Base-by-base conservation (phyloP, 2,329 filamentous ascomycete species). In the Paramyrothecium roridum region DNA sequence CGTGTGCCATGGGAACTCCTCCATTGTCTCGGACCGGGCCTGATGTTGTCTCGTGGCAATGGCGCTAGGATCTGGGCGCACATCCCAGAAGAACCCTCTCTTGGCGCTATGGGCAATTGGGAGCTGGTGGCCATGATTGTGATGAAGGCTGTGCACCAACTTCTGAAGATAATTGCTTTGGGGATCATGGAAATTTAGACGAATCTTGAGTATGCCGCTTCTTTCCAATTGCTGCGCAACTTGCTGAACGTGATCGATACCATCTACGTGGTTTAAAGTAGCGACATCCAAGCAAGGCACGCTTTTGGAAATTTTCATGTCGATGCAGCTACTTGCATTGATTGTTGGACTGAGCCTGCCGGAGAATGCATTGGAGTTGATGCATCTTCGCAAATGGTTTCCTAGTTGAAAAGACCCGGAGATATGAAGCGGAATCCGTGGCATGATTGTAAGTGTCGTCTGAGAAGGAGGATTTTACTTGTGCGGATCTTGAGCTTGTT, bases 81-180 rank as follows among this genome's bases (percentile, higher is more conserved):
- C 66, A 47, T 77, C 74, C 74, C 75, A 77, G 57, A 77, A 77
- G 74, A 73, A 77, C 3, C 74, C 74, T 3, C 68, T 66, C 0
- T 62, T 67, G 1, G 74, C 72, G 55, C 73, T 76, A 56, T 77
- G 74, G 0, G 67, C 56, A 19, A 76, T 74, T 3, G 75, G 75
- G 0, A 76, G 65, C 2, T 60, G 61, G 50, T 77, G 75, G 0
- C 65, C 63, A 22, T 72, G 66, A 11, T 67, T 12, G 4, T 59
- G 47, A 54, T 76, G 64, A 1, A 77, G 68, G n/a, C 62, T 67
- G 3, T 56, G 19, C 13, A 76, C 55, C 6, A 76, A 58, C 3
- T 61, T 54, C 46, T 68, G 45, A 6, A 76, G 67, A 43, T 77
- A 76, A 0, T 53, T 48, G 56, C 72, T 74, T 0, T 62, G 34